Percentiles rank a stretch among this genome's conserved stretches.
phyloP scores from a whole-genome alignment of 2,329 filamentous ascomycete species.

The Claviceps arundinis region DNA sequence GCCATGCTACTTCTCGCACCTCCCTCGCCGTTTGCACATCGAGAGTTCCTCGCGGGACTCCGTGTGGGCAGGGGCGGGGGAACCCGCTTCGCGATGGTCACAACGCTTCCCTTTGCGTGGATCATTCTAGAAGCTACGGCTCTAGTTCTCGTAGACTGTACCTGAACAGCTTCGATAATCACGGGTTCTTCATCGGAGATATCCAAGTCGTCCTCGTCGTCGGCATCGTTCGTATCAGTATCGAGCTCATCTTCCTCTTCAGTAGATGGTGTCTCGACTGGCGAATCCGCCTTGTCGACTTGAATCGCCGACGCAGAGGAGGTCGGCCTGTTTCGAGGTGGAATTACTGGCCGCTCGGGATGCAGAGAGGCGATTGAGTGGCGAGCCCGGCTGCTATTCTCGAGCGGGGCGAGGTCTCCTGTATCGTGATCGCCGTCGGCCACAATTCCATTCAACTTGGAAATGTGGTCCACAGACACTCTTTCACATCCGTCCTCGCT shows the following conservation, averaged over 20 bases:
- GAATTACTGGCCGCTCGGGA: conserved; percentile 5
- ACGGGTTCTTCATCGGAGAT: conserved; percentile 46
- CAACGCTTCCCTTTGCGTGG: conserved; percentile 61
- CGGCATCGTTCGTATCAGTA: conserved; percentile 17
- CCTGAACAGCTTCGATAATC: conserved; percentile 53
- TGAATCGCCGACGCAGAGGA: neutral
- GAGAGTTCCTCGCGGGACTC: conserved; percentile 53
- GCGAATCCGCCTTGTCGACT: conserved; percentile 14
- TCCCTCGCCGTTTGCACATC: conserved; percentile 37
- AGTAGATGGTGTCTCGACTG: conserved; percentile 13
- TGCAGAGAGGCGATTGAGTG: conserved; percentile 20
- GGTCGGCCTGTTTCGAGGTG: conserved; percentile 2
- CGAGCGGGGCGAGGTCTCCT: conserved; percentile 38
- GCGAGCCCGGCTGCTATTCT: conserved; percentile 26
- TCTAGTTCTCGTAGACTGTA: conserved; percentile 39
- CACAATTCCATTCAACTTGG: conserved; percentile 3
- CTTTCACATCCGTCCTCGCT: conserved; percentile 37
- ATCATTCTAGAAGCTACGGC: conserved; percentile 53
- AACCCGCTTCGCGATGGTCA: conserved; percentile 70
- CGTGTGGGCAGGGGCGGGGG: conserved; percentile 66
- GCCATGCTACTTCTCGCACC: conserved; percentile 44
- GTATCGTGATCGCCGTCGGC: conserved; percentile 46
- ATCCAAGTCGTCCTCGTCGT: conserved; percentile 33
- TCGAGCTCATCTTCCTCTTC: conserved; percentile 9
- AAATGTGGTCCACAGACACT: conserved; percentile 27